Evolutionary conservation across 148 eudicot genomes (phyloP).

Genomic region (Polygonum aviculare): DNA sequence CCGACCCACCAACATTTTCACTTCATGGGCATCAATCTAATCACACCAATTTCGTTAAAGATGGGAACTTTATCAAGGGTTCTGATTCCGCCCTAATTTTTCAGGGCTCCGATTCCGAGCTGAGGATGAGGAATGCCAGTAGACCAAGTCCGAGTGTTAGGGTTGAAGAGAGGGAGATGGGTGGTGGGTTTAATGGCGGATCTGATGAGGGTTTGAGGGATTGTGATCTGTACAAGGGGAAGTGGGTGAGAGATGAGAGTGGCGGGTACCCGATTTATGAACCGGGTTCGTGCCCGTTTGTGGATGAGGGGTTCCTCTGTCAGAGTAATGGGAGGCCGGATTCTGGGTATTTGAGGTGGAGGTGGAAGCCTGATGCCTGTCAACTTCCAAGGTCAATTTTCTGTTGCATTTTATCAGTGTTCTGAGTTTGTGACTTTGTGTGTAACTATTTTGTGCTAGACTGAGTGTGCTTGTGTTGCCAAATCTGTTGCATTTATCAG

Average conservation of each 20-base stretch:
- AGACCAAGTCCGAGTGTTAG: background rate
- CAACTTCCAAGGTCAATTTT: conserved; percentile 64
- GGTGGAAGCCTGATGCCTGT: conserved; percentile 88
- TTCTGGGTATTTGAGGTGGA: conserved; percentile 64
- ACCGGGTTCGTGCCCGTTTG: conserved; percentile 79
- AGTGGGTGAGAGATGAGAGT: conserved; percentile 65
- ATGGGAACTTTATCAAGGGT: background rate
- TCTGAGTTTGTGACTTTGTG: too few species aligned
- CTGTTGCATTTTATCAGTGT: too few species aligned
- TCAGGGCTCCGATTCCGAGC: background rate
- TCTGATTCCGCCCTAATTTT: background rate
- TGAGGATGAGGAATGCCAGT: background rate
- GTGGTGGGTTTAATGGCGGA: background rate
- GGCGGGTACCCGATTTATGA: conserved; percentile 48
- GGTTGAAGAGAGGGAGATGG: background rate
- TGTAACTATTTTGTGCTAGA: too few species aligned
- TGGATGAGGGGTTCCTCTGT: conserved; percentile 87
- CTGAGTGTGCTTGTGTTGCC: too few species aligned
- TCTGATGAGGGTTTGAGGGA: background rate
- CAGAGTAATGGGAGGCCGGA: conserved; percentile 79
- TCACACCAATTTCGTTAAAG: too few species aligned
- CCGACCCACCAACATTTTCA: background rate
- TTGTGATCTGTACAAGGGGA: conserved; percentile 66
- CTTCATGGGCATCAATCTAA: background rate
- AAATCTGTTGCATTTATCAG: too few species aligned